Base-by-base conservation (phyloP, 805 yeast species). In the Kodamaea jinghongensis region DNA sequence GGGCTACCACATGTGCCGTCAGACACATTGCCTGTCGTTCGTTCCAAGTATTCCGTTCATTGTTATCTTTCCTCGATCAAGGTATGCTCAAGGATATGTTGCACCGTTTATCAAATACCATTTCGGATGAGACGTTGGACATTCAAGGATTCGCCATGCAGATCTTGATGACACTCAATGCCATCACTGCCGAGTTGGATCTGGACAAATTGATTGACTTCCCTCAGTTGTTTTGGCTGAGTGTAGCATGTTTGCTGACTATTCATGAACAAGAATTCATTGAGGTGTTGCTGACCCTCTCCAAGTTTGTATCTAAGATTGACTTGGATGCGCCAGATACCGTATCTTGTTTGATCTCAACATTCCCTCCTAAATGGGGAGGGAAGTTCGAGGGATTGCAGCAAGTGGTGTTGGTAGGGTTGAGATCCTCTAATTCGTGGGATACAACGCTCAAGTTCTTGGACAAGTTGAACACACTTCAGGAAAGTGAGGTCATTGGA, bases 1-100 rank as follows among this genome's bases (percentile, higher is more conserved):
- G 99, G 99, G 97, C 99, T 0, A 93, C 99, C 0, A 83, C 96
- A 1, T 93, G 98, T 65, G 95, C 97, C 2, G 98, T 91, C 2
- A 75, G 97, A 54, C 99, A 95, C 57, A 78, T 93, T 49, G 99
- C 99, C 0, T 93, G 99, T 49, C 75, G 99, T 17, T 90, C 98
- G 0, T 91, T 95, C 62, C 99, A 93, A 57, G 74, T 90, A 0
- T 93, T 90, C 65, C 71, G 99, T 31, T 85, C 95, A 3, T 61
- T 93, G 41, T 65, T 89, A n/a, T 76, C 86, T 6, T 80, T 82
- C 50, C 65, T 91, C 45, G 97, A 93, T 55, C 90, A 83, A 54
- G 71, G 76, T 8, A 91, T 93, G 96, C 67, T 95, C 32, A 79
- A 87, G 40, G 98, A 90, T 62, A 87, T 93, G 96, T 69, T 93